Evolutionary conservation across 495 filamentous ascomycete species (phyloP), one percentile per base, ranked within the genome.

Genomic region (Tuber magnatum): DNA sequence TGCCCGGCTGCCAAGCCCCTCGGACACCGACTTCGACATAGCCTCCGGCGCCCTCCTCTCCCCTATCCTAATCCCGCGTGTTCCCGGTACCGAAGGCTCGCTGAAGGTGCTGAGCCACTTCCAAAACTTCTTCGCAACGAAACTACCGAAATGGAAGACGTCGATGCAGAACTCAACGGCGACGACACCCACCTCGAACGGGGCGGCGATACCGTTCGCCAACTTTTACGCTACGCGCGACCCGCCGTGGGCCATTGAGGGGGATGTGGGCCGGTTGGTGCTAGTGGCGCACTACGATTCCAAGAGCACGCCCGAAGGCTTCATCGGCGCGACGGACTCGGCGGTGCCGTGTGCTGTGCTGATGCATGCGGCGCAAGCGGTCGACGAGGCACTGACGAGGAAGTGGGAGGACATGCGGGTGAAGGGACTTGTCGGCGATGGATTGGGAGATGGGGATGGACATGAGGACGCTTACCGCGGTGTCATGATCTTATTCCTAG

Each of bases 221-320:
- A 99, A 98, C 81, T 85, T 98, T 56, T 91, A 97, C 71, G 89
- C 93, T 43, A 90, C 89, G n/a, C 90, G 94, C 72, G 94, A 99
- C 83, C 95, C 95, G 39, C 95, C 95, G 3, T 93, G 93, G 89
- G 85, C 89, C 3, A 78, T 84, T 6, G 82, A 85, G 2, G 94
- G 93, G 1, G 91, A 97, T 73, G 89, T 94, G 22, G 91, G 90
- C 35, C 84, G 93, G 39, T 83, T 98, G 80, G 94, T 93, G 18
- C 86, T 98, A 43, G 96, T 94, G 38, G 95, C 95, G 68, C 95
- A 99, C 85, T 99, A 97, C 85, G 95, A 99, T 80, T 92, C 89
- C 82, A 91, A 95, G 84, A 86, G 92, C 41, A 85, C 86, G 16
- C 96, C 96, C 0, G 83, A 90, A 75, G 95, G 93, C 0, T 99